A percentile compares a stretch with the other conserved stretches of the same genome.
phyloP scores from a whole-genome alignment of 1,139 yeast species.

The Taiozyma sp. region DNA sequence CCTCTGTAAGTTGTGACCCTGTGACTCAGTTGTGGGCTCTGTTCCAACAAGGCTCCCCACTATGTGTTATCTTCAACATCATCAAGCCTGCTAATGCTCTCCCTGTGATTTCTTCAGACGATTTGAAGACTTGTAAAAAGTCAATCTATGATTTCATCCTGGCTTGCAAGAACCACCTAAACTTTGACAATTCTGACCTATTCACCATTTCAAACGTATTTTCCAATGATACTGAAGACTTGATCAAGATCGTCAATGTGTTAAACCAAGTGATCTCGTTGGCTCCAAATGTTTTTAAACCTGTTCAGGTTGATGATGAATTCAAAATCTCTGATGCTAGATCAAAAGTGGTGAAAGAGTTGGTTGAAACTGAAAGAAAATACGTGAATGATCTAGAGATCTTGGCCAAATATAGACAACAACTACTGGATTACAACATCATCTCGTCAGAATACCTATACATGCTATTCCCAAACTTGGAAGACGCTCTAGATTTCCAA shows the following conservation, averaged over 20 bases:
- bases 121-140: constrained; percentile 78
- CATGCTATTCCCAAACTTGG: constrained; percentile 79
- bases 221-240: constrained; percentile 73
- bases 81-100: constrained; percentile 35
- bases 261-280: constrained; percentile 58
- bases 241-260: constrained; percentile 65
- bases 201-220: constrained; percentile 91
- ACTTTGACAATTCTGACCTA: constrained; percentile 72
- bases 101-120: constrained; percentile 64
- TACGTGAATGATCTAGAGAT: constrained; percentile 87
- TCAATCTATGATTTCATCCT: constrained; percentile 86
- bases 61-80: constrained; percentile 75
- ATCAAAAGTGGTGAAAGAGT: constrained; percentile 76
- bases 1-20: constrained; percentile 75
- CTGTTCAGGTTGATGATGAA: constrained; percentile 19
- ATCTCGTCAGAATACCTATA: constrained; percentile 79
- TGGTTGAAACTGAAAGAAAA: constrained; percentile 85
- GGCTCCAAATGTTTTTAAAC: constrained; percentile 35
- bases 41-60: constrained; percentile 88
- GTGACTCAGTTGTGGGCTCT: constrained; percentile 87
- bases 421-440: constrained; percentile 57
- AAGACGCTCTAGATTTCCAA: constrained; percentile 85
- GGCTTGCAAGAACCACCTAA: constrained; percentile 76
- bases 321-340: constrained; percentile 44
- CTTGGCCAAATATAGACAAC: constrained; percentile 60